These are phyloP conservation scores for Alternaria tenuissima DNA, from an alignment of 2,329 filamentous ascomycete genomes.

Conservation along the genomic window DNA sequence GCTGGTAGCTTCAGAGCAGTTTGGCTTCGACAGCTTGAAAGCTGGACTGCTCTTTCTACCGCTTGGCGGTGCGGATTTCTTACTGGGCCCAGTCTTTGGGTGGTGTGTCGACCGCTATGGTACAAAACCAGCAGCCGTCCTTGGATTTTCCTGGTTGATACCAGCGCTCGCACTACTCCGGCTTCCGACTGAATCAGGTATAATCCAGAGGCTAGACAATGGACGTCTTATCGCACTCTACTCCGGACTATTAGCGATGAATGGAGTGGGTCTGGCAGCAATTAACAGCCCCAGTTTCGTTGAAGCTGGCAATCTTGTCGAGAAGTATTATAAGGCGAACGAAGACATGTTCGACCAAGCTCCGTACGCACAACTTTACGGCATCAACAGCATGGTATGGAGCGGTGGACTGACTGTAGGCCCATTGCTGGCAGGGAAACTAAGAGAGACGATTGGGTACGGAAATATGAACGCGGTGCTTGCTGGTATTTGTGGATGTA, in stretches of 20 bases:
- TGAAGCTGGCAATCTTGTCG: slow-evolving; percentile 64
- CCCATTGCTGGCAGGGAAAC: slow-evolving; percentile 62
- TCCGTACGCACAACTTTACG: slow-evolving; percentile 72
- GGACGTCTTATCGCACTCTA: slow-evolving; percentile 56
- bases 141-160: slow-evolving; percentile 55
- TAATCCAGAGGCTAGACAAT: slow-evolving; percentile 24
- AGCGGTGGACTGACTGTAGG: slow-evolving; percentile 67
- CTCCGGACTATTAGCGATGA: slow-evolving; percentile 56
- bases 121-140: slow-evolving; percentile 53
- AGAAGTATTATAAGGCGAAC: slow-evolving; percentile 65
- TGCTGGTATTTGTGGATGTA: slow-evolving; percentile 56
- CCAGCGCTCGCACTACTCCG: slow-evolving; percentile 56
- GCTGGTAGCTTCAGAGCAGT: slow-evolving; percentile 53
- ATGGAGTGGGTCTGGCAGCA: slow-evolving; percentile 62
- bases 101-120: slow-evolving; percentile 59
- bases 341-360: slow-evolving; percentile 63
- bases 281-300: slow-evolving; percentile 65
- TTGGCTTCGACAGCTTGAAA: slow-evolving; percentile 55
- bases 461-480: slow-evolving; percentile 66
- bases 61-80: slow-evolving; percentile 54
- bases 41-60: slow-evolving; percentile 58
- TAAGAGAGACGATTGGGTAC: slow-evolving; percentile 63
- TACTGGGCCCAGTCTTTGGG: slow-evolving; percentile 58
- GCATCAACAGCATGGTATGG: slow-evolving; percentile 70
- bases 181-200: slow-evolving; percentile 41